Percentiles rank a stretch among this genome's conserved stretches.
These are phyloP conservation scores for Parmelia sp. DNA, from an alignment of 495 filamentous ascomycete species.

Conservation along the genomic window DNA sequence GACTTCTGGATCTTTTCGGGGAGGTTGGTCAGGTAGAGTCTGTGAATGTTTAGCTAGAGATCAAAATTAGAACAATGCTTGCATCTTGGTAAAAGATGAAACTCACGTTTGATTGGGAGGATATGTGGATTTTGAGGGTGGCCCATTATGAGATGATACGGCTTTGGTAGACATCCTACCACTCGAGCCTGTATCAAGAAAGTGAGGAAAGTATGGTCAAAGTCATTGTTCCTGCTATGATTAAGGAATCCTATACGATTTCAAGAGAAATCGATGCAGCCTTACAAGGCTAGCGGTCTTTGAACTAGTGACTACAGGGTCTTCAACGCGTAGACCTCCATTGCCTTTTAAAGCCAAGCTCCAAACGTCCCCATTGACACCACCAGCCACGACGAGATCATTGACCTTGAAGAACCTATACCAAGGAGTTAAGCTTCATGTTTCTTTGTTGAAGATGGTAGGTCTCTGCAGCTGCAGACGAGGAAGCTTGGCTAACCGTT, in stretches of 20 bases:
- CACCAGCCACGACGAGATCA: background rate
- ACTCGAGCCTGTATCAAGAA: background rate
- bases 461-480: background rate
- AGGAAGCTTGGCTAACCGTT: conserved; percentile 8
- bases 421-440: background rate
- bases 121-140: conserved; percentile 32
- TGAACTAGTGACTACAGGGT: background rate
- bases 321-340: conserved; percentile 11
- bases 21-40: conserved; percentile 82
- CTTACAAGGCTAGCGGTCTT: conserved; percentile 6
- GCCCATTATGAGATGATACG: conserved; percentile 34
- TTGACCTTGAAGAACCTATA: background rate
- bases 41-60: conserved; percentile 35
- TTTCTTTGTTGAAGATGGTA: conserved; percentile 13
- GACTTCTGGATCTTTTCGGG: conserved; percentile 78
- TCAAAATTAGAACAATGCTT: conserved; percentile 27
- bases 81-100: conserved; percentile 12
- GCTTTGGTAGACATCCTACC: conserved; percentile 38
- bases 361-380: background rate
- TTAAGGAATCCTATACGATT: too few relatives aligned
- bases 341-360: background rate
- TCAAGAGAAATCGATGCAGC: background rate
- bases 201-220: background rate
- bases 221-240: background rate
- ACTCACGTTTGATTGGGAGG: conserved; percentile 68